phyloP scores from a whole-genome alignment of 2,329 filamentous ascomycete species.

The Tolypocladium inflatum region DNA sequence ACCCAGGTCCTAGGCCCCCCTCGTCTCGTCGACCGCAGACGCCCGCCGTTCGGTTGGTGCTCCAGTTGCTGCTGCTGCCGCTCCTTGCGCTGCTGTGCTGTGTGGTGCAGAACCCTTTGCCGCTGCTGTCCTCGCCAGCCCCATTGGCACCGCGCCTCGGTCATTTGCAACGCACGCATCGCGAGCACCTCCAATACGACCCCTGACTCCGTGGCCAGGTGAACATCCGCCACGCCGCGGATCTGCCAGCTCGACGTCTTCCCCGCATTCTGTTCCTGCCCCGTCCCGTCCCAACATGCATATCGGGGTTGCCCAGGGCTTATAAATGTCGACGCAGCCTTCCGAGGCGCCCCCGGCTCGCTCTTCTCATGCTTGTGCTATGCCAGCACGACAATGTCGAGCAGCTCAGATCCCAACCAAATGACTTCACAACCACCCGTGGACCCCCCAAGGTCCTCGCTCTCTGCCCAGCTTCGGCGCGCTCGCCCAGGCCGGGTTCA shows the following conservation, averaged over 20 bases:
- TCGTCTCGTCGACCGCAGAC: neutral
- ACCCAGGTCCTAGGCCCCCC: neutral
- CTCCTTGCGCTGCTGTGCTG: neutral
- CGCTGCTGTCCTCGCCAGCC: neutral
- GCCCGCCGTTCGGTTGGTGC: neutral
- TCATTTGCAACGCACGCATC: constrained; percentile 1
- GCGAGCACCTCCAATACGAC: constrained; percentile 1
- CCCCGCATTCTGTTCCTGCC: constrained; percentile 10
- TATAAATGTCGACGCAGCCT: constrained; percentile 29
- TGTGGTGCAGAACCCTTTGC: neutral
- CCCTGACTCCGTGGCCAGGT: constrained; percentile 1
- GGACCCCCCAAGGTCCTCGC: constrained; percentile 31
- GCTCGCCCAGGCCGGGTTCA: constrained; percentile 38
- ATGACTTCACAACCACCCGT: constrained; percentile 12
- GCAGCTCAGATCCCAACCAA: constrained; percentile 13
- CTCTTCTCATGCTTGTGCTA: constrained; percentile 13
- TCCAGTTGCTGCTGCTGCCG: neutral
- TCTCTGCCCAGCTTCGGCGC: constrained; percentile 28
- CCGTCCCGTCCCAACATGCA: constrained; percentile 24
- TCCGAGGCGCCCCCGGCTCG: constrained; percentile 12
- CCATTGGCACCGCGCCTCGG: neutral
- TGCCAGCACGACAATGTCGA: constrained; percentile 13
- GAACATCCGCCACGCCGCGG: neutral
- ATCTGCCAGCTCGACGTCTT: constrained; percentile 6
- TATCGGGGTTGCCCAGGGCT: constrained; percentile 19